A percentile compares a stretch with the other conserved stretches of the same genome.
phyloP scores from a whole-genome alignment of 345 rosid species.

The Linum trigynum region DNA sequence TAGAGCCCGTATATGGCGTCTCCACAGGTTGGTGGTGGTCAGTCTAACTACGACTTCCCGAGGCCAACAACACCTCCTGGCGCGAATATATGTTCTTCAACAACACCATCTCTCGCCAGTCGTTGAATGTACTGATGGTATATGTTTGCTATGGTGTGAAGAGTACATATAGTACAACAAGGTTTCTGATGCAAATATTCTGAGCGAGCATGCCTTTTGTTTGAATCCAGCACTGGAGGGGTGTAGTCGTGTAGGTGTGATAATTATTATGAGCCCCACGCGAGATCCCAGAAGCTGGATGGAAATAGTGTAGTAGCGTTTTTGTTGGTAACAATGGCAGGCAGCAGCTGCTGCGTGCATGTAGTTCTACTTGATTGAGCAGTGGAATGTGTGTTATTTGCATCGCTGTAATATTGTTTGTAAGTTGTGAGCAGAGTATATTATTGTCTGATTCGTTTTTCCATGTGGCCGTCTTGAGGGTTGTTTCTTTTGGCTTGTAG shows the following conservation, averaged over 20 bases:
- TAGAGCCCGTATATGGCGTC: slow-evolving; percentile 76
- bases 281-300: no score
- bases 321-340: no score
- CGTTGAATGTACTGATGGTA: background rate
- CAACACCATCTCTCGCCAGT: slow-evolving; percentile 24
- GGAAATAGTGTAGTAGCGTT: no score
- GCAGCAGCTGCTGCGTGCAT: no score
- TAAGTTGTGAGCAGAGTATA: no score
- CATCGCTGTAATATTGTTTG: no score
- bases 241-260: background rate
- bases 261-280: no score
- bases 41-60: slow-evolving; percentile 38
- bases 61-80: slow-evolving; percentile 69
- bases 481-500: no score
- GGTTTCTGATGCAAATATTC: background rate
- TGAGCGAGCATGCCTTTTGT: background rate
- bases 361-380: no score
- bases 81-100: slow-evolving; percentile 45
- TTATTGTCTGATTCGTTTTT: no score
- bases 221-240: background rate
- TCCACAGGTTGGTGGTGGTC: slow-evolving; percentile 36
- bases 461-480: no score
- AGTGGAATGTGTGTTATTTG: no score
- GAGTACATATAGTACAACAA: background rate
- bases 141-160: background rate